Conservation (phyloP, 768 basidiomycete species). For the Macrolepiota albuminosa region DNA sequence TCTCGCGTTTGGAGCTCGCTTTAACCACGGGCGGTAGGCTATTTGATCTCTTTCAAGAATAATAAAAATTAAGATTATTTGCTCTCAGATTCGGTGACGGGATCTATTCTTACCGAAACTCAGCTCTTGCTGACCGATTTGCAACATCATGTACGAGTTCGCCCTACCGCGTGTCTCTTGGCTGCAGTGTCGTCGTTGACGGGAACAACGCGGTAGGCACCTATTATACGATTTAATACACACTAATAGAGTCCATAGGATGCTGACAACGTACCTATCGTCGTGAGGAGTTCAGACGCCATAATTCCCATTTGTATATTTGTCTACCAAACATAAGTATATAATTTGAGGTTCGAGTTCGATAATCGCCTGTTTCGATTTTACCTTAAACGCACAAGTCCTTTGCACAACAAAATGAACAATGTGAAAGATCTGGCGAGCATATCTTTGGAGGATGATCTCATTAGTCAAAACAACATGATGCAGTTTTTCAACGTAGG, state of each 20-base stretch:
- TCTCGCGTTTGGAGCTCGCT: conserved; percentile 51
- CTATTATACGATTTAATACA: not conserved
- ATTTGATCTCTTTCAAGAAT: conserved; percentile 8
- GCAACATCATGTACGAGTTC: conserved; percentile 67
- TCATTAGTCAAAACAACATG: not conserved
- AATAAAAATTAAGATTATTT: conserved; percentile 6
- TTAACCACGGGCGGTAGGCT: conserved; percentile 49
- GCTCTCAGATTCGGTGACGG: conserved; percentile 51
- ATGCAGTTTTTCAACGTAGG: not conserved
- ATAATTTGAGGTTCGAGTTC: not conserved
- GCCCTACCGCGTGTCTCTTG: conserved; percentile 63
- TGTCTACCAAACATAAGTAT: not conserved
- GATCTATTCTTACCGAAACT: conserved; percentile 58
- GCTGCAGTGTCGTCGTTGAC: conserved; percentile 49
- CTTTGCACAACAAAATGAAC: not conserved
- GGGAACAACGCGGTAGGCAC: conserved; percentile 13
- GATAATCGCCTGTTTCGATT: not conserved
- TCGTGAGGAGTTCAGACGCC: conserved; percentile 36
- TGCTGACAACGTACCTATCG: conserved; percentile 45
- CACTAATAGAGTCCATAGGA: conserved; percentile 27
- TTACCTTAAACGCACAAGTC: not conserved
- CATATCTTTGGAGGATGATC: not conserved
- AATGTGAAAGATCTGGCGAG: not conserved
- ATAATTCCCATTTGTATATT: conserved; percentile 3
- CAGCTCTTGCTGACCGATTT: conserved; percentile 50